Evolutionary conservation across 805 yeast genomes (phyloP), one percentile per base, ranked within the genome.

Genomic region (Priceomyces castillae): DNA sequence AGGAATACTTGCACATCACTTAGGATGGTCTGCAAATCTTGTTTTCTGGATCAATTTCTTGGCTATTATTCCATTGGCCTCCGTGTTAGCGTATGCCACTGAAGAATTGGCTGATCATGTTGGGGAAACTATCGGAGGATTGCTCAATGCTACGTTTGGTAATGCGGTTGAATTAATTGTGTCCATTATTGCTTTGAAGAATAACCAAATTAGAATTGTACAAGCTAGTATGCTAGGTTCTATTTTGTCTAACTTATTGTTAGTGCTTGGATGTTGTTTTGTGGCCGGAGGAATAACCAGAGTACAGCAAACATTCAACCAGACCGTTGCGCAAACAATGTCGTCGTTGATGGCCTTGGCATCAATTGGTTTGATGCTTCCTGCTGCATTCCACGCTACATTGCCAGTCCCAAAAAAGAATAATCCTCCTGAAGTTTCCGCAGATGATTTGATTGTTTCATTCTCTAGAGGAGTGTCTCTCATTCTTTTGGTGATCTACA

Each of bases 261-360:
- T 94, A 43, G 99, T 94, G 2, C 74, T 94, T 41, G 99, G 99
- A n/a, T 86, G 95, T 64, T 90, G 97, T 61, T 94, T 94, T 59
- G 67, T 92, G 12, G 90, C 86, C 34, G 99, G 99, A 44, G 99
- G 99, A 14, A 77, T 83, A 61, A 84, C 86, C 52, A 79, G 94
- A 49, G 74, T 84, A 30, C 94, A 86, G 62, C 98, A 94, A 65
- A 76, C 76, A 1, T 94, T 94, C 70, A 90, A 90, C 71, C 95
- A 87, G 65, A 92, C 98, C 0, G 97, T 90, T 6, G 99, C 99
- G 3, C 98, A 94, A 67, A 90, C 98, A 6, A 94, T 94, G 99
- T 80, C 90, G 26, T 90, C 97, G 1, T 74, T 94, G 51, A 79
- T 94, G 81, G 95, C 95, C 1, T 81, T 94, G 44, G 87, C 97